Conservation (phyloP, 805 yeast genomes). For the Cyberlindnera samutprakarnensis region DNA sequence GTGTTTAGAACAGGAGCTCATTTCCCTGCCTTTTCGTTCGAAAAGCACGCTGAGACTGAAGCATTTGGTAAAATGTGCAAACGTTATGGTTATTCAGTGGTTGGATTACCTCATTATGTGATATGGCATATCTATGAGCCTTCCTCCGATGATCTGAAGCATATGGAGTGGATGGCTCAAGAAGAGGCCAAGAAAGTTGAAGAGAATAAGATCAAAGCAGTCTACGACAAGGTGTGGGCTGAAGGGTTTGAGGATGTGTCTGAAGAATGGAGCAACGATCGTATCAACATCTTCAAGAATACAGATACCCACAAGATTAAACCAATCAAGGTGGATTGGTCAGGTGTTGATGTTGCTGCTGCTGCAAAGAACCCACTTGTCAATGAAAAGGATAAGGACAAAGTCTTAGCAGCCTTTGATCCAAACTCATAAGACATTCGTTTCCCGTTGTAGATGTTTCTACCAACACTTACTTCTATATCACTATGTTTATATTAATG, state of each 20-base stretch:
- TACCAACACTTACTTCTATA: too few species aligned
- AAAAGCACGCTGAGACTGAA: conserved; percentile 96
- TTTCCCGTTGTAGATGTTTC: too few species aligned
- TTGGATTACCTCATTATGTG: conserved; percentile 91
- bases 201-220: conserved; percentile 54
- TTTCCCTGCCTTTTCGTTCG: conserved; percentile 94
- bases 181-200: conserved; percentile 64
- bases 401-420: conserved; percentile 24
- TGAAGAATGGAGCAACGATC: conserved; percentile 68
- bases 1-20: conserved; percentile 90
- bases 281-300: conserved; percentile 65
- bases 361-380: conserved; percentile 13
- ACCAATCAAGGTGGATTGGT: conserved; percentile 61
- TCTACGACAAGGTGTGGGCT: conserved; percentile 66
- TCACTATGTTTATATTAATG: too few species aligned
- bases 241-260: conserved; percentile 75
- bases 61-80: conserved; percentile 91
- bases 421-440: conserved; percentile 10
- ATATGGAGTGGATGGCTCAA: conserved; percentile 87
- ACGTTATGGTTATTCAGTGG: conserved; percentile 81
- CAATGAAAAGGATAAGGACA: conserved; percentile 20
- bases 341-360: conserved; percentile 41
- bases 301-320: conserved; percentile 52
- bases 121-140: conserved; percentile 98
- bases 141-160: conserved; percentile 80